Conservation (phyloP, 2,329 filamentous ascomycete genomes). For the Scedosporium dehoogii region DNA sequence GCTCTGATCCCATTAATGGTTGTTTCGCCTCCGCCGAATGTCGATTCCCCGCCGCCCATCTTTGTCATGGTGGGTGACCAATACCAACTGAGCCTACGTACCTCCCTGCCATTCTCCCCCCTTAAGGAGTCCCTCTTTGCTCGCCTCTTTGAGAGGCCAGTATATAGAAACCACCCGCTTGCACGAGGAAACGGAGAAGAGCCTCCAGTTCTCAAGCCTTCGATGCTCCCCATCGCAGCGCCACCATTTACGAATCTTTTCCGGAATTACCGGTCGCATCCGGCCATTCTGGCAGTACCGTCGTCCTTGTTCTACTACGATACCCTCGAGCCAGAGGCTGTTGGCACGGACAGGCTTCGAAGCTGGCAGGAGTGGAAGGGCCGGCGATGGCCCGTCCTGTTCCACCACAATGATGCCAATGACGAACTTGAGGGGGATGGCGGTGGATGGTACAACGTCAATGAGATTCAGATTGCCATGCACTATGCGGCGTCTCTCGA, state of each 20-base stretch:
- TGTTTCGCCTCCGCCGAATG: neutral
- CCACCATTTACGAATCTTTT: slow-evolving; percentile 3
- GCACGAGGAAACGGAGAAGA: slow-evolving; percentile 61
- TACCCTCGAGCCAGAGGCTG: slow-evolving; percentile 75
- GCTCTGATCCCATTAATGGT: neutral
- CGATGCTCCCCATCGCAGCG: slow-evolving; percentile 82
- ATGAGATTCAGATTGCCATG: slow-evolving; percentile 56
- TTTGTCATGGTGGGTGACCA: slow-evolving; percentile 74
- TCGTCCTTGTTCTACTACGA: slow-evolving; percentile 99
- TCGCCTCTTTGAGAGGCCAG: neutral
- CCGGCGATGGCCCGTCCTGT: slow-evolving; percentile 60
- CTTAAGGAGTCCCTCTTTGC: slow-evolving; percentile 95
- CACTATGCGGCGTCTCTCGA: slow-evolving; percentile 90
- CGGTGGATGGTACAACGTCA: slow-evolving; percentile 5
- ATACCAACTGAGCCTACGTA: slow-evolving; percentile 76
- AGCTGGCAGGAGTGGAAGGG: neutral
- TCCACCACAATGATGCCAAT: slow-evolving; percentile 96
- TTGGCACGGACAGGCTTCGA: slow-evolving; percentile 58
- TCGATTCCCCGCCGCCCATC: neutral
- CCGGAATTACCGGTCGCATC: slow-evolving; percentile 63
- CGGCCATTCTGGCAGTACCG: slow-evolving; percentile 90
- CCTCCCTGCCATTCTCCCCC: slow-evolving; percentile 85
- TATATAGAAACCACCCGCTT: slow-evolving; percentile 2
- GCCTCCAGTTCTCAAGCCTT: slow-evolving; percentile 79
- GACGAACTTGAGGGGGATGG: slow-evolving; percentile 60